Base-by-base conservation (phyloP, 2,329 filamentous ascomycete species). In the Cercospora canescens region DNA sequence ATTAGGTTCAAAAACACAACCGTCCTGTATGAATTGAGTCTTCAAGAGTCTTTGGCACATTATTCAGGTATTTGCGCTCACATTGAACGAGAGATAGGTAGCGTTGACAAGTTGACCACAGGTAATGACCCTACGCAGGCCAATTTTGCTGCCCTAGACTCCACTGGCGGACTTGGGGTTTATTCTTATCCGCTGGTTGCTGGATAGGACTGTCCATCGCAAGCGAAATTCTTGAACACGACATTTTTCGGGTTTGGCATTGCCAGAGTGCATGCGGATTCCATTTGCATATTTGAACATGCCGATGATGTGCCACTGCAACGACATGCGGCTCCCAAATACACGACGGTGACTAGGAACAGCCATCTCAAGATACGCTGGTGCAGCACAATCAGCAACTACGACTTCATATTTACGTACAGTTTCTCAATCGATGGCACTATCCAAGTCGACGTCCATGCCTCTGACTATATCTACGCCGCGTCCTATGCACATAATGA, bases 1-100 rank as follows among this genome's bases (percentile, higher is more conserved):
- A 81, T 88, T 52, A 76, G 78, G 18, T 86, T 82, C 78, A 84
- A 86, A 70, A 84, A 83, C n/a, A 79, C 86, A 65, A 78, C 84
- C 6, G 74, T 88, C 6, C 76, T 88, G 11, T 88, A 87, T 64
- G 85, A 88, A 67, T 77, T 88, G 1, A 81, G 82, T 2, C 75
- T 88, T 0, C 83, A 87, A 71, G 85, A 88, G 73, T 85, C 85
- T 0, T 74, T 86, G 7, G 81, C 84, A 1, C 83, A 85, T 61
- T 86, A 86, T 62, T 82, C 83, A 1, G 80, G 37, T 41, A 39
- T n/a, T 6, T 6, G 8, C 8, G 35, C 35, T n/a, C n/a, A n/a
- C n/a, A n/a, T n/a, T n/a, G 35, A n/a, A 4, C 16, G 6, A n/a
- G 16, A 39, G 14, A n/a, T 6, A 39, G 16, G 1, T n/a, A n/a